Evolutionary conservation across 805 yeast genomes (phyloP).

Genomic region (Schwanniomyces occidentalis): DNA sequence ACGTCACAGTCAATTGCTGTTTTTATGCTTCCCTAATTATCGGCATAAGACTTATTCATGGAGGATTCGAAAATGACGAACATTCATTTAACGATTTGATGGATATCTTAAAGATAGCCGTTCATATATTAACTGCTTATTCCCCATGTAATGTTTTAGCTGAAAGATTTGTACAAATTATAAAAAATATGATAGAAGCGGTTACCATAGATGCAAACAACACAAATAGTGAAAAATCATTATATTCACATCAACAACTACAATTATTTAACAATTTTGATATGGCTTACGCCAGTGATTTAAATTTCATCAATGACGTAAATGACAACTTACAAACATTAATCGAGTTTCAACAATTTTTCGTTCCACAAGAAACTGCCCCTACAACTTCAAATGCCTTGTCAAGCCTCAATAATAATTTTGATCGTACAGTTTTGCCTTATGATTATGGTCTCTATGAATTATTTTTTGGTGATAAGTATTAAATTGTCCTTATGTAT

Average conservation of each 20-base stretch:
- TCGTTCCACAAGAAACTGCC: constrained; percentile 17
- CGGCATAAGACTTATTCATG: constrained; percentile 6
- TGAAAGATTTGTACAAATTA: constrained; percentile 10
- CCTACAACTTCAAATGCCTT: constrained; percentile 5
- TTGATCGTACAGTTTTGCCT: too few species aligned
- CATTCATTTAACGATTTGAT: constrained; percentile 10
- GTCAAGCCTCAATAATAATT: too few species aligned
- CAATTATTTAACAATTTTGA: too few species aligned
- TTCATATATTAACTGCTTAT: constrained; percentile 10
- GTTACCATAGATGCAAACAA: neutral
- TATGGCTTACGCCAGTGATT: constrained; percentile 10
- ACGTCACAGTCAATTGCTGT: constrained; percentile 15
- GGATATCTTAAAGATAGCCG: constrained; percentile 9
- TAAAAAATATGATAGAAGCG: constrained; percentile 9
- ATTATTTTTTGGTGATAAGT: too few species aligned
- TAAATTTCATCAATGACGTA: constrained; percentile 13
- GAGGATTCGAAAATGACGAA: constrained; percentile 11
- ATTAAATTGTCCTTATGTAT: too few species aligned
- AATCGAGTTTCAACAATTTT: constrained; percentile 18
- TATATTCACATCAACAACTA: constrained; percentile 1
- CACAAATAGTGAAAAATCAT: too few species aligned
- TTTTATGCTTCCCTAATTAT: constrained; percentile 12
- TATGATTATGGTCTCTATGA: too few species aligned
- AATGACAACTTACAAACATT: constrained; percentile 13
- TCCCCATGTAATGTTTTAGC: constrained; percentile 12